Percentiles rank a stretch among this genome's conserved stretches.
Evolutionary conservation across 1,139 yeast genomes (phyloP).

Genomic region (Candida glucosophila): DNA sequence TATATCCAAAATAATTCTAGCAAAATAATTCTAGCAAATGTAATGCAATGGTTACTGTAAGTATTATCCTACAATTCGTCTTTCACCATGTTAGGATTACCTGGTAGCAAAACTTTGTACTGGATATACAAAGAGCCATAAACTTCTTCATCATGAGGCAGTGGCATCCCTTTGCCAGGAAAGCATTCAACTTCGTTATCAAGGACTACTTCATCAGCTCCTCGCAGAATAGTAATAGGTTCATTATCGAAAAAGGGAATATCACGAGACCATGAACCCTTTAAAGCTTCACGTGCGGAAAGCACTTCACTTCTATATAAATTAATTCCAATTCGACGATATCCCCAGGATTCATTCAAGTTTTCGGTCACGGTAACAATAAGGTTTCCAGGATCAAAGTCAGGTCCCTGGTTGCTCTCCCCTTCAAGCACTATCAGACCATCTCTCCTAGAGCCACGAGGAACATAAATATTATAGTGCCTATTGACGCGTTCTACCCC

Average conservation of each 20-base stretch:
- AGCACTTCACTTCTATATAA: constrained; percentile 78
- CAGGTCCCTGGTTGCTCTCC: constrained; percentile 82
- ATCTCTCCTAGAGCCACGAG: constrained; percentile 64
- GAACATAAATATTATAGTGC: constrained; percentile 51
- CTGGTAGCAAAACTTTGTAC: constrained; percentile 49
- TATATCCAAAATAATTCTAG: too few species aligned
- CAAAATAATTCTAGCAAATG: too few species aligned
- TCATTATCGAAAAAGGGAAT: constrained; percentile 63
- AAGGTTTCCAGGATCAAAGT: constrained; percentile 74
- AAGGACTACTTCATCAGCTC: constrained; percentile 40
- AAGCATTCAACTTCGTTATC: constrained; percentile 68
- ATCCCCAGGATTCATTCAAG: constrained; percentile 59
- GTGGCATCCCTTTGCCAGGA: constrained; percentile 82
- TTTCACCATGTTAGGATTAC: constrained; percentile 9
- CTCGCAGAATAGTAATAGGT: constrained; percentile 39
- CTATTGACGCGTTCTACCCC: constrained; percentile 54
- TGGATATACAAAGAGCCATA: constrained; percentile 73
- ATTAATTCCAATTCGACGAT: constrained; percentile 66
- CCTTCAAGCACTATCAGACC: constrained; percentile 54
- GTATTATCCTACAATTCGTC: constrained; percentile 16
- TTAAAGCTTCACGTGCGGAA: constrained; percentile 59
- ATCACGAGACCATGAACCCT: constrained; percentile 72
- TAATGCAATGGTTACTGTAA: too few species aligned
- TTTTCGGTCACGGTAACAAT: constrained; percentile 51
- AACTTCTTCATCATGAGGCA: constrained; percentile 37